Base-by-base conservation (phyloP, 805 yeast genomes). In the Sugiyamaella floridensis region DNA sequence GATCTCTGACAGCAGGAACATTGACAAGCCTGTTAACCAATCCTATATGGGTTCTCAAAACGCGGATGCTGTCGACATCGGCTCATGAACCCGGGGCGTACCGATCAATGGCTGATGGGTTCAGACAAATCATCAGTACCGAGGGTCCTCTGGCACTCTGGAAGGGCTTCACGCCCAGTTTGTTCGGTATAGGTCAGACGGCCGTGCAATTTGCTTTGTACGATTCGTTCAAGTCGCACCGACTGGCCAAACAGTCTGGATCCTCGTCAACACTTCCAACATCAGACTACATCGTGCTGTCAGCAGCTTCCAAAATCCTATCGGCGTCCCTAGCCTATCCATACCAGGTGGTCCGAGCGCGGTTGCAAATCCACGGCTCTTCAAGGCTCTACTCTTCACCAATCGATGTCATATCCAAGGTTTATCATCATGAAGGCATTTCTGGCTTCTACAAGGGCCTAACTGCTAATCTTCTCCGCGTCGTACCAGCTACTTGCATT, bases 21-120 rank as follows among this genome's bases (percentile, higher is more conserved):
- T 62, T 82, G 4, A 88, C 97, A 0, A 78, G 95, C 0, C 51
- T 88, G 0, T 43, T 86, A 14, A 90, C 99, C 0, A 93, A 89
- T 64, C 99, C 99, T 0, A 78, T 92, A 10, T 92, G 99, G 99
- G 96, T 93, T 1, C 67, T 93, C 16, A 93, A 93, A 67, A 93
- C 99, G 0, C 75, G 98, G 56, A 84, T 92, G 58, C 75, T 90
- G 61, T 81, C 89, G 16, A 78, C 79, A 1, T 62, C 66, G 12
- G 55, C 62, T 14, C 53, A 44, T 55, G 58, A 52, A 14, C 72
- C 73, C 0, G 76, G 76, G 14, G 83, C 87, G 0, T 88, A 89
- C 62, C 67, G 67, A 9, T 80, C 88, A 0, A 68, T 83, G 6
- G 10, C 62, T 16, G 80, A 81, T 54, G 95, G 95, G 0, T 61